phyloP scores from a whole-genome alignment of 1,139 yeast species.

The Suhomyces bokatorum region DNA sequence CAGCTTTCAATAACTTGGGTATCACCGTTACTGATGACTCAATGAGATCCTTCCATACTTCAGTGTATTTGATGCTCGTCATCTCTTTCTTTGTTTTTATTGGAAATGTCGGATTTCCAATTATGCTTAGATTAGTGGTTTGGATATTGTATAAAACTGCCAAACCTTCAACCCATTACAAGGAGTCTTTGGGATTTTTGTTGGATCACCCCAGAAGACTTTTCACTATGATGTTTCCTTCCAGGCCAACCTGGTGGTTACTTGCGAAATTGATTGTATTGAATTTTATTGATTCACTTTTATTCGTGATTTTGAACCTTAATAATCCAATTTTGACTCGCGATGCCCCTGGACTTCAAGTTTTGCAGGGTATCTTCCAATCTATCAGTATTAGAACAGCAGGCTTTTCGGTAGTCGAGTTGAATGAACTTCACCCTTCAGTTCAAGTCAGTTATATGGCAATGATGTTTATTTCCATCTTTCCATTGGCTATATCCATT shows the following conservation, averaged over 20 bases:
- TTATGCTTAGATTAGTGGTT: constrained; percentile 71
- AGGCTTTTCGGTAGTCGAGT: constrained; percentile 74
- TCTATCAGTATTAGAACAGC: constrained; percentile 94
- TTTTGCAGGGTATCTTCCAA: constrained; percentile 82
- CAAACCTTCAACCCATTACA: constrained; percentile 60
- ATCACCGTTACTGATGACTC: constrained; percentile 78
- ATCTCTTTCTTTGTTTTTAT: constrained; percentile 71
- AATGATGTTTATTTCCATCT: constrained; percentile 97
- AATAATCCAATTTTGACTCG: constrained; percentile 47
- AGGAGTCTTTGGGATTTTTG: constrained; percentile 81
- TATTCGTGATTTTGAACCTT: constrained; percentile 78
- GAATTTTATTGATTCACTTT: constrained; percentile 73
- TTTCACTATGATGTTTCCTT: constrained; percentile 86
- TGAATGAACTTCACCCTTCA: constrained; percentile 77
- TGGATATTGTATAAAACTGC: constrained; percentile 75
- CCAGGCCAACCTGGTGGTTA: constrained; percentile 95
- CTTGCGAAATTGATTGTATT: constrained; percentile 68
- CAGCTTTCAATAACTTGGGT: constrained; percentile 84
- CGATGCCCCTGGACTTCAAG: constrained; percentile 65
- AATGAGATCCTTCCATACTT: constrained; percentile 61
- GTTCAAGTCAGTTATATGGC: constrained; percentile 90
- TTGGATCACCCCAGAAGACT: constrained; percentile 97
- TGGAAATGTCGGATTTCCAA: constrained; percentile 94
- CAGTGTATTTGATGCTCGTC: constrained; percentile 64
- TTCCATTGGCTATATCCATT: constrained; percentile 93